Conservation (phyloP, 352 stramenopile genomes). For the Pythium brassicae region DNA sequence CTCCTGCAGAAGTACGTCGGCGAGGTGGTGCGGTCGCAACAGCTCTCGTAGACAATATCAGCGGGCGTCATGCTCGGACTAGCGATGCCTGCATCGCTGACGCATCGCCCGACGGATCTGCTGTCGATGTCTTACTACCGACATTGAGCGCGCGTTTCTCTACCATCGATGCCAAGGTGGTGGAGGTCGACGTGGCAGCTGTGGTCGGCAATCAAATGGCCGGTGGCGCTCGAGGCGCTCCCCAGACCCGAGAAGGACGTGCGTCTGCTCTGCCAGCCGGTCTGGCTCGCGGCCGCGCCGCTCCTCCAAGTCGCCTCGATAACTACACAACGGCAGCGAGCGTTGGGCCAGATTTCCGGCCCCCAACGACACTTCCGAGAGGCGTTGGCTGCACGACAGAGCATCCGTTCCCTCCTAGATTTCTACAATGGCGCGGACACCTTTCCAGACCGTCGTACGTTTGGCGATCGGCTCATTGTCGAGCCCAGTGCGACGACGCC, state of each 20-base stretch:
- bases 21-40: neutral
- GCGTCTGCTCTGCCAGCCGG: neutral
- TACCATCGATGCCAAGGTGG: neutral
- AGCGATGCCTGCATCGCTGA: no score
- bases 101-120: neutral
- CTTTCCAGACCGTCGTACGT: neutral
- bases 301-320: neutral
- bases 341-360: neutral
- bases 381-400: neutral
- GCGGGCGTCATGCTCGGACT: neutral
- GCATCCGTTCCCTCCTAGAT: slow-evolving; percentile 1
- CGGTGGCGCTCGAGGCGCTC: neutral
- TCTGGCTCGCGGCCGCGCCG: neutral
- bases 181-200: neutral
- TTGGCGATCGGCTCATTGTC: slow-evolving; percentile 1
- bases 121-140: slow-evolving; percentile 1
- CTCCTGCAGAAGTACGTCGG: neutral
- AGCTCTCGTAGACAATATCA: neutral
- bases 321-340: neutral
- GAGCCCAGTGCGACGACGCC: neutral
- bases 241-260: neutral
- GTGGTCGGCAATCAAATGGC: slow-evolving; percentile 2
- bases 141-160: neutral
- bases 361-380: neutral
- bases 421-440: slow-evolving; percentile 2